Conservation (phyloP, 2,329 filamentous ascomycete genomes). For the Blumeria graminis region DNA sequence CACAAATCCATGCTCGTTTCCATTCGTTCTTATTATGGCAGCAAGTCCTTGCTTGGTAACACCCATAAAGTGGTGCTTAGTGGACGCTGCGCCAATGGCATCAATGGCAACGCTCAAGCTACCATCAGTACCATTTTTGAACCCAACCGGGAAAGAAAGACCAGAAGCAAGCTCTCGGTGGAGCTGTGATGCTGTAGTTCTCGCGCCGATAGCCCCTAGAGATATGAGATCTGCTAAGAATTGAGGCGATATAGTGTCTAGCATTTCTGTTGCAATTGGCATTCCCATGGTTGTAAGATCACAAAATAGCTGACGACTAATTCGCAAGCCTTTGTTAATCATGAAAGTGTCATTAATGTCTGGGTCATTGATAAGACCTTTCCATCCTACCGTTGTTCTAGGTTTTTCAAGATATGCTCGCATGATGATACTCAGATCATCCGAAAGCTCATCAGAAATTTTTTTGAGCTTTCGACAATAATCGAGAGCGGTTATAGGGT, state of each 20-base stretch:
- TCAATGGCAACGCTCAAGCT: conserved; percentile 76
- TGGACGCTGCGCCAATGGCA: conserved; percentile 75
- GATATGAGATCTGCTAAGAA: conserved; percentile 84
- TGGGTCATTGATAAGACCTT: conserved; percentile 96
- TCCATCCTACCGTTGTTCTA: conserved; percentile 94
- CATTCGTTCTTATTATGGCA: conserved; percentile 78
- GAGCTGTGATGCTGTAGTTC: conserved; percentile 87
- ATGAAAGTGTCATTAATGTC: conserved; percentile 93
- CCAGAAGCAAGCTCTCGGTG: conserved; percentile 87
- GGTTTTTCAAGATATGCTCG: conserved; percentile 98
- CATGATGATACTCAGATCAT: conserved; percentile 85
- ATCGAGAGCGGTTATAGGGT: conserved; percentile 67
- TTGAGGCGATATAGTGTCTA: conserved; percentile 95
- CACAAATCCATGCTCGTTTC: conserved; percentile 93
- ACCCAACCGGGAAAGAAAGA: conserved; percentile 88
- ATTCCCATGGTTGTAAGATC: conserved; percentile 72
- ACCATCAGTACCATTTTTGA: conserved; percentile 98
- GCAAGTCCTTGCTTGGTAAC: conserved; percentile 93
- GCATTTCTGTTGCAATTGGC: conserved; percentile 93
- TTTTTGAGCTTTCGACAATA: conserved; percentile 62
- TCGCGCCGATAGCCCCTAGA: conserved; percentile 80
- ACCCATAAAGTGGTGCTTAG: conserved; percentile 89
- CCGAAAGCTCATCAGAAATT: conserved; percentile 53
- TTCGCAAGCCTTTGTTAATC: conserved; percentile 93
- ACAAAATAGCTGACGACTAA: conserved; percentile 80